Evolutionary conservation across 2,329 filamentous ascomycete species (phyloP), one percentile per base, ranked within the genome.

Genomic region (Beauveria sp.): DNA sequence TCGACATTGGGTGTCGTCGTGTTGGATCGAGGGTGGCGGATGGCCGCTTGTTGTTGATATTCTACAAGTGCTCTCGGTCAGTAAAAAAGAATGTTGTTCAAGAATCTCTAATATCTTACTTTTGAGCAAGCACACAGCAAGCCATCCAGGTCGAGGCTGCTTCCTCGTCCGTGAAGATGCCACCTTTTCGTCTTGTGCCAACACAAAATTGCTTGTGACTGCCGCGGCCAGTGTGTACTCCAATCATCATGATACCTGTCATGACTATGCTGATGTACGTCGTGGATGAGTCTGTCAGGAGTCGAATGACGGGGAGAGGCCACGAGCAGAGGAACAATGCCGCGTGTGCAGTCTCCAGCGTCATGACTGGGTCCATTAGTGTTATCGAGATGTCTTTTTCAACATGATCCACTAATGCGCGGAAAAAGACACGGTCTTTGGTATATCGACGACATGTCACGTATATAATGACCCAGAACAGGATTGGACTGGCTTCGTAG

Each of bases 401-500:
- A 9, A 84, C 70, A 16, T 77, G 70, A n/a, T 81, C 79, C 47
- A 77, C 71, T 5, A 83, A 69, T 47, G 79, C 77, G 1, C 73
- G 69, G 20, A 81, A 74, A 22, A 79, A 68, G 3, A 71, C 71
- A 2, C 73, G 67, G 47, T 77, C 75, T 45, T 75, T 75, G 4
- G 78, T 73, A 64, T 82, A 82, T 1, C 80, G 77, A 2, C 81
- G 79, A 28, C 76, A 78, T 8, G 79, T 73, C 20, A 81, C 76
- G 63, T 77, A 78, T 47, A 84, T 72, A 60, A 84, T 75, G n/a
- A 78, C 73, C 82, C 81, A 84, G 66, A 84, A 84, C 7, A 84
- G 74, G 9, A 80, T 72, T 1, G 76, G 74, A 2, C 76, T 76
- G 1, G 77, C 67, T 10, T 78, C 75, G 64, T 81, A 84, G 64